Evolutionary conservation across 2,329 filamentous ascomycete species (phyloP).

Genomic region (Beauveria australis): DNA sequence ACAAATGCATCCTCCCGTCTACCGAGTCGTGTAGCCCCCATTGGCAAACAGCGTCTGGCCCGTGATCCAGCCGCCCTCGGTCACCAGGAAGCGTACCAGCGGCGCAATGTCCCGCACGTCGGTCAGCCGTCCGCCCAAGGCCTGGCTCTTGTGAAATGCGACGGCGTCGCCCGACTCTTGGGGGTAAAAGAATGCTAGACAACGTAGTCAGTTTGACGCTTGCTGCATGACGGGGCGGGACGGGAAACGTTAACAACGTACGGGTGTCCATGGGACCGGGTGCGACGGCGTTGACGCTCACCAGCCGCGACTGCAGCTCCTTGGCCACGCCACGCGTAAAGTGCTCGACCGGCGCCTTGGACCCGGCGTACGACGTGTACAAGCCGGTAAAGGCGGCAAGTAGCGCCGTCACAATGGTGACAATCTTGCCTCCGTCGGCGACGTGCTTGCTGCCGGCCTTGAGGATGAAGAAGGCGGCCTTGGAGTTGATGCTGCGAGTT

Average conservation of each 20-base stretch:
- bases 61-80: constrained; percentile 36
- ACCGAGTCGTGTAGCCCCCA: constrained; percentile 37
- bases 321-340: constrained; percentile 29
- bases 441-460: constrained; percentile 34
- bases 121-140: constrained; percentile 32
- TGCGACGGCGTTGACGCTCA: constrained; percentile 29
- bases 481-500: constrained; percentile 33
- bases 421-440: constrained; percentile 36
- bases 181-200: constrained; percentile 34
- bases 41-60: constrained; percentile 42
- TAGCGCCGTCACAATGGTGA: constrained; percentile 36
- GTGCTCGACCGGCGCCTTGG: constrained; percentile 31
- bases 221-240: not conserved
- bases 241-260: constrained; percentile 8
- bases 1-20: not conserved
- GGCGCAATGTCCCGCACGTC: constrained; percentile 37
- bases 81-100: constrained; percentile 34
- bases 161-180: constrained; percentile 35
- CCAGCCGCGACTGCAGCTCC: constrained; percentile 23
- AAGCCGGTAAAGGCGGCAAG: constrained; percentile 37
- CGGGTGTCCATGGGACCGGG: constrained; percentile 34
- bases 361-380: constrained; percentile 38
- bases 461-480: constrained; percentile 36
- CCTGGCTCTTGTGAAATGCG: constrained; percentile 36
- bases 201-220: not conserved